phyloP scores from a whole-genome alignment of 257 asterid genomes.

The Mitragyna speciosa region DNA sequence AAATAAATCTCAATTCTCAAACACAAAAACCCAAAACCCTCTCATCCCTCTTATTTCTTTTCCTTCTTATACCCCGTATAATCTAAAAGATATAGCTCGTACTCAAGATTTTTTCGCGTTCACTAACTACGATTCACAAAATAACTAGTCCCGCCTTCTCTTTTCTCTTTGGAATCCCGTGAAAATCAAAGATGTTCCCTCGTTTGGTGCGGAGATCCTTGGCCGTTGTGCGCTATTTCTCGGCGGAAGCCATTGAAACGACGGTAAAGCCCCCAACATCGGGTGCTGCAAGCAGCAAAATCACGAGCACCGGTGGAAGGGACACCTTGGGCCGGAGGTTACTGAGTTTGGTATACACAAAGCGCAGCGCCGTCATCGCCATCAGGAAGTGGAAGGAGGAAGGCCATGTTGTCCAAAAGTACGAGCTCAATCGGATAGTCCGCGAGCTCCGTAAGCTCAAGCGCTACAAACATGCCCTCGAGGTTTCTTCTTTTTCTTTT shows the following conservation, averaged over 20 bases:
- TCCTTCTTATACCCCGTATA: no score
- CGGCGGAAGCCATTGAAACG: constrained; percentile 43
- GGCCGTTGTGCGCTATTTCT: constrained; percentile 62
- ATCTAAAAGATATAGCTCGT: no score
- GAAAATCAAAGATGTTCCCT: constrained; percentile 34
- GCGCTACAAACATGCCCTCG: constrained; percentile 86
- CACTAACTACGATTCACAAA: no score
- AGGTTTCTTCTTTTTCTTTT: constrained; percentile 42
- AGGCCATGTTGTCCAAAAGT: constrained; percentile 67
- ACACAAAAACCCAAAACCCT: no score
- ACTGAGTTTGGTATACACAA: constrained; percentile 58
- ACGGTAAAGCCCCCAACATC: constrained; percentile 25
- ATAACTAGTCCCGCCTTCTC: no score
- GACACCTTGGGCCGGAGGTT: constrained; percentile 78
- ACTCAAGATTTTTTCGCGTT: no score
- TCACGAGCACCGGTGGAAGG: constrained; percentile 27
- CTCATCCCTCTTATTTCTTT: no score
- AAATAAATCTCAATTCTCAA: no score
- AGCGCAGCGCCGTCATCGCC: constrained; percentile 75
- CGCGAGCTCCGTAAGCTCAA: constrained; percentile 78
- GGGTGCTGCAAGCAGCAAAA: constrained; percentile 18
- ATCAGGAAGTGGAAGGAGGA: constrained; percentile 86
- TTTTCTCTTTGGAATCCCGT: neutral
- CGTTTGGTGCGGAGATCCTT: constrained; percentile 48
- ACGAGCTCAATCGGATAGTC: constrained; percentile 80